These are phyloP conservation scores for Durio zibethinus DNA, from an alignment of 345 rosid genomes.

Conservation along the genomic window DNA sequence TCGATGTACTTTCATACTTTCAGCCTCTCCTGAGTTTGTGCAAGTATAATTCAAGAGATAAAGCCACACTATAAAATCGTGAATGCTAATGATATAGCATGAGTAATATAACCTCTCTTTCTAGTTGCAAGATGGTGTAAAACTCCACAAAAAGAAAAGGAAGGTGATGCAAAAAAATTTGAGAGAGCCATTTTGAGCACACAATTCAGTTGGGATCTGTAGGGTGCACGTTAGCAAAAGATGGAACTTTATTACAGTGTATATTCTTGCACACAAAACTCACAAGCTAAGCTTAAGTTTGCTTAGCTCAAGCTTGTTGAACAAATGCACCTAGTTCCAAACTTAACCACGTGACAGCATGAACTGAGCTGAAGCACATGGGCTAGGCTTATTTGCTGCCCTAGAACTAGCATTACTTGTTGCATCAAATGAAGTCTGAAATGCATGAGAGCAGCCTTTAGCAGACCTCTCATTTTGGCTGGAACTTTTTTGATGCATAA, in stretches of 20 bases:
- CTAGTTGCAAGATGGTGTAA: neutral
- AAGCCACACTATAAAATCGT: neutral
- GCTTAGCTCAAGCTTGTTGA: neutral
- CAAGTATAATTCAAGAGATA: neutral
- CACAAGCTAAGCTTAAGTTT: neutral
- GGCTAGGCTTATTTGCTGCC: neutral
- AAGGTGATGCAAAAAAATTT: neutral
- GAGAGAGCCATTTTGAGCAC: neutral
- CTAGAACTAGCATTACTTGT: neutral
- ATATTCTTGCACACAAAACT: neutral
- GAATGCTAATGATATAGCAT: neutral
- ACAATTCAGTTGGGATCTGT: neutral
- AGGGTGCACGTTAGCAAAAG: neutral
- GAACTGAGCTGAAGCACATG: neutral
- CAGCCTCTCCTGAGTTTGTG: neutral
- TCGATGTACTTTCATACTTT: neutral
- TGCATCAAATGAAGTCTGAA: neutral
- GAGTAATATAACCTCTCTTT: neutral
- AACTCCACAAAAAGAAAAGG: neutral
- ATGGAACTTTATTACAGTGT: neutral
- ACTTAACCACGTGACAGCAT: neutral
- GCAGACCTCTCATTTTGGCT: neutral
- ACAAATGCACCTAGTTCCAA: neutral
- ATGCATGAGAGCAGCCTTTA: neutral
- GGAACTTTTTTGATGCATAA: neutral